phyloP scores from a whole-genome alignment of 306 rosid genomes.

The Quillaja saponaria region DNA sequence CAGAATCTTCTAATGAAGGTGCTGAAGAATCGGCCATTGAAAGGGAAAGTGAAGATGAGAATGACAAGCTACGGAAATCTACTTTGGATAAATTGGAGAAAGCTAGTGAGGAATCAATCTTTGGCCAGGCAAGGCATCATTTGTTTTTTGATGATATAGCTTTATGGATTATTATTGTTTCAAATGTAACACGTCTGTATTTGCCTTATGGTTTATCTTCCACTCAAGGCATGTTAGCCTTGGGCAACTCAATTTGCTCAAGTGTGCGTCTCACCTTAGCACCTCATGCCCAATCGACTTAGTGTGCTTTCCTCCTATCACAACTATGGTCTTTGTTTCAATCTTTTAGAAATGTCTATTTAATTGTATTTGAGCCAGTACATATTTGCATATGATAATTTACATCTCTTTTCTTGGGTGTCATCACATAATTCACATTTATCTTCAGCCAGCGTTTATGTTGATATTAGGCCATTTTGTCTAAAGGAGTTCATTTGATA shows the following conservation, averaged over 20 bases:
- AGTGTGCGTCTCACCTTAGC: too few relatives aligned
- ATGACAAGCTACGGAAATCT: constrained; percentile 50
- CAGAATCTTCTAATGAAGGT: constrained; percentile 55
- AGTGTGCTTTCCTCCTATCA: too few relatives aligned
- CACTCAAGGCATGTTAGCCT: too few relatives aligned
- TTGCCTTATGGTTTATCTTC: constrained; percentile 1
- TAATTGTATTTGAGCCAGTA: too few relatives aligned
- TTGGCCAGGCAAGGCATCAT: constrained; percentile 79
- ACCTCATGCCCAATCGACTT: too few relatives aligned
- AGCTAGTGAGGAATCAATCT: constrained; percentile 78
- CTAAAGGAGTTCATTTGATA: constrained; percentile 6
- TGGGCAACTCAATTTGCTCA: too few relatives aligned
- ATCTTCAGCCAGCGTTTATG: not conserved
- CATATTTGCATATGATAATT: not conserved
- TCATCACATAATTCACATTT: not conserved
- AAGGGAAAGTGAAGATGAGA: constrained; percentile 57
- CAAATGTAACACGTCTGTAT: constrained; percentile 10
- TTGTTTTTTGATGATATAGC: not conserved
- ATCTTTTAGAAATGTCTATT: too few relatives aligned
- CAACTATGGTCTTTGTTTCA: too few relatives aligned
- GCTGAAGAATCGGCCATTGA: constrained; percentile 44
- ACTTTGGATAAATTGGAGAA: constrained; percentile 88
- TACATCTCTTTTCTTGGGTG: not conserved
- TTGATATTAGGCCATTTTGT: constrained; percentile 11
- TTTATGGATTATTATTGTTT: constrained; percentile 15